Evolutionary conservation across 768 basidiomycete species (phyloP).

Genomic region (Mycena haematopus): DNA sequence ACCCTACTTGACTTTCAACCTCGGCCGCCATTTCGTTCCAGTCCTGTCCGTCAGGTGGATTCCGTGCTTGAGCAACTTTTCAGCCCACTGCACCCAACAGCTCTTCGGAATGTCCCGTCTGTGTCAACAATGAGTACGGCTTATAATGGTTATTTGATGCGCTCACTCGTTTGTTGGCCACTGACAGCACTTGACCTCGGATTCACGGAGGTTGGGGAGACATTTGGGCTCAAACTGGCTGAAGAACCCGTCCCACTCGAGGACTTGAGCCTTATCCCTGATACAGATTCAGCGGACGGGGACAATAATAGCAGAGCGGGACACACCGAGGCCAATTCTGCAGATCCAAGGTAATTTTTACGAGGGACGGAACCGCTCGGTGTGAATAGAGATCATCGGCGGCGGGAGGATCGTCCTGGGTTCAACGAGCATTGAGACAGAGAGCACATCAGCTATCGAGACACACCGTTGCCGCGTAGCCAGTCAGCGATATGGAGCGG

Average conservation of each 20-base stretch:
- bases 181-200: not conserved
- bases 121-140: not conserved
- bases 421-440: not conserved
- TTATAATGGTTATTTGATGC: not conserved
- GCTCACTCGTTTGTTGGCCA: slow-evolving; percentile 24
- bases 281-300: not conserved
- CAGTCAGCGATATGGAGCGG: not conserved
- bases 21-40: slow-evolving; percentile 23
- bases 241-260: slow-evolving; percentile 14
- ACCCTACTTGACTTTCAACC: slow-evolving; percentile 16
- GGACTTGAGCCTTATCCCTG: not conserved
- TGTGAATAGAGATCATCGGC: too few species aligned
- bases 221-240: not conserved
- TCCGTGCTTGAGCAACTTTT: not conserved
- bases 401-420: too few species aligned
- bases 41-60: slow-evolving; percentile 2
- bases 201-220: slow-evolving; percentile 19
- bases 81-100: slow-evolving; percentile 7
- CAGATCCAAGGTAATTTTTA: too few species aligned
- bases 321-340: not conserved
- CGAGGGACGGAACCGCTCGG: too few species aligned
- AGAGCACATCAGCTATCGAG: not conserved
- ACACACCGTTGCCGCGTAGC: not conserved
- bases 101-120: slow-evolving; percentile 6
- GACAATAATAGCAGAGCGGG: not conserved